Conservation (phyloP, 495 filamentous ascomycete species). For the Neurospora pannonica region DNA sequence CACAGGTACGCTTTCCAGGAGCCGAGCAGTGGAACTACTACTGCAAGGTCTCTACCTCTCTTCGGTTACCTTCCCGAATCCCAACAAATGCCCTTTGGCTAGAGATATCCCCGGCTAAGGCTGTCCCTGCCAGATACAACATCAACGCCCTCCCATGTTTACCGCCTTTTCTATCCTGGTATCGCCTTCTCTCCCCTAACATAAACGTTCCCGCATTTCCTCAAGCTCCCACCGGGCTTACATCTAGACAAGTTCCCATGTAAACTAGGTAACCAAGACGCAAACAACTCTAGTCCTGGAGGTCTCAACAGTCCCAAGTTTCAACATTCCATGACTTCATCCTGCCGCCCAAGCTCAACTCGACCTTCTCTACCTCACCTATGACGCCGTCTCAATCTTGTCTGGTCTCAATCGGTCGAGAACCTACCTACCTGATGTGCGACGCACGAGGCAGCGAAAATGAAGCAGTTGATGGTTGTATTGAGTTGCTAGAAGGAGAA, state of each 20-base stretch:
- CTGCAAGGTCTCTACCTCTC: not conserved
- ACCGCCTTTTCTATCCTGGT: not conserved
- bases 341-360: not conserved
- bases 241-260: not conserved
- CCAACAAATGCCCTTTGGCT: not conserved
- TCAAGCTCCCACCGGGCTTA: not conserved
- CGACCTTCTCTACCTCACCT: not conserved
- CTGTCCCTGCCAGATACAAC: not conserved
- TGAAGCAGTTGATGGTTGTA: too few relatives aligned
- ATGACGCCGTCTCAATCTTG: not conserved
- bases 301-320: not conserved
- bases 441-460: too few relatives aligned
- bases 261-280: not conserved
- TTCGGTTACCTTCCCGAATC: not conserved
- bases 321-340: not conserved
- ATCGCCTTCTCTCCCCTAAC: not conserved
- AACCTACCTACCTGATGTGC: too few relatives aligned
- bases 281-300: not conserved
- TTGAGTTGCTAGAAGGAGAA: too few relatives aligned
- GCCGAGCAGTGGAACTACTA: not conserved
- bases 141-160: not conserved
- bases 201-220: not conserved
- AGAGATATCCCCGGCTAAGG: not conserved
- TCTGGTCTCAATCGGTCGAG: not conserved
- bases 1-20: not conserved